phyloP scores from a whole-genome alignment of 2,329 filamentous ascomycete genomes.

The Madurella fahalii region DNA sequence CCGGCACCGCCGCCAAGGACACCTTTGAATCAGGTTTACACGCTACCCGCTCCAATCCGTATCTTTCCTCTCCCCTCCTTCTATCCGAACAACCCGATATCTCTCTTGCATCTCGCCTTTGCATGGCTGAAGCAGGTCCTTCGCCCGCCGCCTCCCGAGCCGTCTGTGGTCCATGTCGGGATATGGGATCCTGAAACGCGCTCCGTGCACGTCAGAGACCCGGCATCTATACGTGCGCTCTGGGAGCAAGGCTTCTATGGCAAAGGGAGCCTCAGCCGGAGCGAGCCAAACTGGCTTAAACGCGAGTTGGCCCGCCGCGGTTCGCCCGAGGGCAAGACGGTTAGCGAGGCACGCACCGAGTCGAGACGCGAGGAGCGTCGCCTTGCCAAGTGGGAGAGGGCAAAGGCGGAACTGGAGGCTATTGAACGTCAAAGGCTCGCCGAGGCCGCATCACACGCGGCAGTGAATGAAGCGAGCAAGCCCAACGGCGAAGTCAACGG shows the following conservation, averaged over 20 bases:
- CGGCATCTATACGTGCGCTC: conserved; percentile 68
- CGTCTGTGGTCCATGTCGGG: conserved; percentile 62
- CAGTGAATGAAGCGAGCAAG: background rate
- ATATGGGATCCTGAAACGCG: conserved; percentile 78
- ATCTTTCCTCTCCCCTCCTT: conserved; percentile 82
- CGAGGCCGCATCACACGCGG: conserved; percentile 36
- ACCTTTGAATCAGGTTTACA: conserved; percentile 68
- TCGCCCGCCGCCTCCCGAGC: conserved; percentile 61
- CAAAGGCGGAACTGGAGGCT: conserved; percentile 78
- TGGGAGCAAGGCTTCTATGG: conserved; percentile 99
- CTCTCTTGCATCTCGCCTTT: conserved; percentile 73
- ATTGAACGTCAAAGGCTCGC: conserved; percentile 63
- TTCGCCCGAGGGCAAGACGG: conserved; percentile 54
- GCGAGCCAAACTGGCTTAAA: conserved; percentile 90
- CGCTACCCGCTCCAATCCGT: conserved; percentile 72
- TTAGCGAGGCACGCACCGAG: conserved; percentile 77
- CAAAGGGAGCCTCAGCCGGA: conserved; percentile 87
- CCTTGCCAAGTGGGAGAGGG: conserved; percentile 84
- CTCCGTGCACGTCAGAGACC: conserved; percentile 79
- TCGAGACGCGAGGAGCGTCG: conserved; percentile 75
- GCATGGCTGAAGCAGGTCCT: conserved; percentile 72
- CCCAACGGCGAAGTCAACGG: background rate
- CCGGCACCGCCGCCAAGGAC: conserved; percentile 20
- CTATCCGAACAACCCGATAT: conserved; percentile 89
- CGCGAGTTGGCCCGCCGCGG: conserved; percentile 72